Evolutionary conservation across 2,329 filamentous ascomycete genomes (phyloP), one percentile per base, ranked within the genome.

Genomic region (Leptodontidium sp.): DNA sequence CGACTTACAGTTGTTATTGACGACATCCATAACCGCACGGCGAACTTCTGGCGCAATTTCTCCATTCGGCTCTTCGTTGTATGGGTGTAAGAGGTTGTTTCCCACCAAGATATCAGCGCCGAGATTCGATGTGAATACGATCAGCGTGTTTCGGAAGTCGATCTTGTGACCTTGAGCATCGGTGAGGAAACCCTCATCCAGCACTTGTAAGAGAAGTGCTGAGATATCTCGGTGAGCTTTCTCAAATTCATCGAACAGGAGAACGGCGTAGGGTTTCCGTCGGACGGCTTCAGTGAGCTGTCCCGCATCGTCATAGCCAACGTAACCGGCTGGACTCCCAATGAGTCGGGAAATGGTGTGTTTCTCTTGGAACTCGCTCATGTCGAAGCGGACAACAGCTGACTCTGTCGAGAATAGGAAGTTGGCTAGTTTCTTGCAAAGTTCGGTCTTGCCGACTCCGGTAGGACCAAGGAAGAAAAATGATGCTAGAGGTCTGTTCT

Each of bases 381-480:
- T 98, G 80, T 98, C 96, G 80, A 98, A 98, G 43, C 96, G 88
- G 43, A 98, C 89, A 32, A 99, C 93, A 2, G 96, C 95, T 35
- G 90, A 89, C 75, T 97, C 93, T 1, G 93, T 97, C 0, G 92
- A 96, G 82, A 98, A 99, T 47, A 99, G 84, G 82, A 98, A 98
- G 68, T 87, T 88, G 1, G 96, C 96, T 75, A 99, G 90, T 79
- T 97, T 95, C 85, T 98, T 98, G 85, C 94, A 97, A 0, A 98
- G 88, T 78, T 98, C 94, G 2, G 96, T 99, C 84, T 98, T 99
- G 67, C 96, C 96, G 21, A 98, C 95, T 77, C 96, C 96, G 0
- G 96, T 98, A 5, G 96, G 96, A 0, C 96, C 96, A 3, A 98
- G 87, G 87, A 98, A 98, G 91, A 98, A 98, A 83, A 98, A 98